These are phyloP conservation scores for Omphalea diandra DNA, from an alignment of 441 rosid genomes.

Conservation along the genomic window DNA sequence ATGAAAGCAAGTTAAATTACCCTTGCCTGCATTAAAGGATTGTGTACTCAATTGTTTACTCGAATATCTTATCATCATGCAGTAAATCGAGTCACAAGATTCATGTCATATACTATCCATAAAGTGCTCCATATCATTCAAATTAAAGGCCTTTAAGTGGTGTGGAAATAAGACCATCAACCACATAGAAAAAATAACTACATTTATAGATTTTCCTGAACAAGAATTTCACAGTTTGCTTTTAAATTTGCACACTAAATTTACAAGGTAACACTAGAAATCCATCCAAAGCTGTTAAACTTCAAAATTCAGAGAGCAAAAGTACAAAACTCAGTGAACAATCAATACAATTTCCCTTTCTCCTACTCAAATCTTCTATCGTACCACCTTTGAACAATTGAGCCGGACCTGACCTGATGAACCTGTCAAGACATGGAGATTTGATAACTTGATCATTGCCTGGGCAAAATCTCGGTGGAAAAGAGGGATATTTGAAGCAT, in stretches of 20 bases:
- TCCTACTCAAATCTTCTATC: conserved; percentile 9
- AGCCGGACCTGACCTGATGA: conserved; percentile 37
- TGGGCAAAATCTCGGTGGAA: conserved; percentile 52
- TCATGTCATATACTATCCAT: no score
- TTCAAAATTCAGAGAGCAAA: background rate
- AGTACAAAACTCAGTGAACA: background rate
- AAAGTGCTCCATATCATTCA: background rate
- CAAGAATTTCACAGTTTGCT: conserved; percentile 7
- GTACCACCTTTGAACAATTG: conserved; percentile 51
- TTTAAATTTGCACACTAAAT: background rate
- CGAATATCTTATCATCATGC: conserved; percentile 6
- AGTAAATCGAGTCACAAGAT: conserved; percentile 16
- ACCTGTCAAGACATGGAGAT: conserved; percentile 49
- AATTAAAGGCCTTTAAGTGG: background rate
- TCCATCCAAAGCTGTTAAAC: background rate
- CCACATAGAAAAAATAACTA: conserved; percentile 7
- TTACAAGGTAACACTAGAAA: background rate
- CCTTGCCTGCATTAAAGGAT: conserved; percentile 4
- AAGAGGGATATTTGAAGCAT: conserved; percentile 53
- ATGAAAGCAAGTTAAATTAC: background rate
- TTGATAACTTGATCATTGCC: conserved; percentile 74
- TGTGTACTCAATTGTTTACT: background rate
- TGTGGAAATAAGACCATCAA: conserved; percentile 1
- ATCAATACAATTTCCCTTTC: background rate
- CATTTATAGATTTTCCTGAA: conserved; percentile 5